Evolutionary conservation across 2,329 filamentous ascomycete genomes (phyloP), one percentile per base, ranked within the genome.

Genomic region (Pyrenophora seminiperda): DNA sequence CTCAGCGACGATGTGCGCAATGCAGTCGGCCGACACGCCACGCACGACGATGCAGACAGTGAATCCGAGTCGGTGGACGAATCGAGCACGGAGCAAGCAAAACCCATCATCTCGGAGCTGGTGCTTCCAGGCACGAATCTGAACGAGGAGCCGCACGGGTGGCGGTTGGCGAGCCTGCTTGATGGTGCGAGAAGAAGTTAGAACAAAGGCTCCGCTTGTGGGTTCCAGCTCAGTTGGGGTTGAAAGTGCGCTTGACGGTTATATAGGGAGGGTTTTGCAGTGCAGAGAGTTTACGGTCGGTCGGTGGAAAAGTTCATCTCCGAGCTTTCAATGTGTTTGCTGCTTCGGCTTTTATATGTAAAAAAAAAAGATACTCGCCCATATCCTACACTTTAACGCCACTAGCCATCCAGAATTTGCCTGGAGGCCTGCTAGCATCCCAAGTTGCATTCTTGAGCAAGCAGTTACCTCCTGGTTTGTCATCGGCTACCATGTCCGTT

Each of bases 91-190:
- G 19, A 27, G 11, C 30, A 41, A 30, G 33, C 20, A 4, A 34
- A 46, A 9, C 30, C 38, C 20, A 31, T 45, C 7, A 24, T 36
- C n/a, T 40, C 47, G 2, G 47, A 41, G 7, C 34, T 46, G 19
- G 36, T 50, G 7, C 41, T 50, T 11, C 47, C 47, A 5, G 34
- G 41, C 6, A 17, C 42, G 5, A 41, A 33, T 29, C 36, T 50
- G 17, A 15, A 33, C 34, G 41, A 41, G 10, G 34, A 45, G 7
- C 41, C 47, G 19, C 27, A 46, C 15, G 15, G 10, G 14, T 33
- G 47, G 34, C 34, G 47, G 19, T 14, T 50, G 17, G 37, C 20
- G 20, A 40, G 46, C 33, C 36, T 50, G 20, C 18, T 20, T 27
- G 41, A 34, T 9, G 29, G 41, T 6, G 13, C 20, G 2, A 22